A percentile compares a stretch with the other conserved stretches of the same genome.
Conservation (phyloP, 371 early-diverging fungal species). For the Rhizopus microsporus region DNA sequence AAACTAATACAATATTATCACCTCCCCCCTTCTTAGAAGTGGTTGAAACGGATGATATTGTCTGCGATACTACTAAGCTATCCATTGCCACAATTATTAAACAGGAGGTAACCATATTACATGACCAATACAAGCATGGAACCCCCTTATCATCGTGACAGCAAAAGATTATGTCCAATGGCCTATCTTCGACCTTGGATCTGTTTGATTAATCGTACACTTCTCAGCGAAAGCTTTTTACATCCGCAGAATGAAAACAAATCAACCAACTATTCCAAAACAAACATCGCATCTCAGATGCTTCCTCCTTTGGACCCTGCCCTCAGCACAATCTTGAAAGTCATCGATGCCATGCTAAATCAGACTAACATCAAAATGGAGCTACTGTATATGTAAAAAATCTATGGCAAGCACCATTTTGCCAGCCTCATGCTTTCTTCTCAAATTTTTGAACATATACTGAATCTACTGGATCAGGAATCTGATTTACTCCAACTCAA, state of each 20-base stretch:
- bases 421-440: conserved; percentile 11
- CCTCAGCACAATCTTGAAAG: conserved; percentile 14
- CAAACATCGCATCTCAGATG: conserved; percentile 9
- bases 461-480: conserved; percentile 15
- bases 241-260: conserved; percentile 6
- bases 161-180: conserved; percentile 12
- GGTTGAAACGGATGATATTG: conserved; percentile 9
- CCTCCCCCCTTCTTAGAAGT: conserved; percentile 10
- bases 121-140: conserved; percentile 11
- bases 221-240: conserved; percentile 9
- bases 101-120: conserved; percentile 6
- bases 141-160: conserved; percentile 9
- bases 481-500: conserved; percentile 12
- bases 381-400: conserved; percentile 13
- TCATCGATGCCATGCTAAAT: conserved; percentile 11
- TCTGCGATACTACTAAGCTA: conserved; percentile 12
- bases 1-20: conserved; percentile 9
- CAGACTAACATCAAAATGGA: conserved; percentile 14
- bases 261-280: conserved; percentile 12
- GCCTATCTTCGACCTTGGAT: conserved; percentile 13
- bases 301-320: conserved; percentile 7
- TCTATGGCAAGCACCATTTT: conserved; percentile 14
- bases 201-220: conserved; percentile 9
- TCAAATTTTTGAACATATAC: conserved; percentile 12
- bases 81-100: conserved; percentile 12